These are phyloP conservation scores for Choiromyces venosus DNA, from an alignment of 495 filamentous ascomycete species.

Conservation along the genomic window DNA sequence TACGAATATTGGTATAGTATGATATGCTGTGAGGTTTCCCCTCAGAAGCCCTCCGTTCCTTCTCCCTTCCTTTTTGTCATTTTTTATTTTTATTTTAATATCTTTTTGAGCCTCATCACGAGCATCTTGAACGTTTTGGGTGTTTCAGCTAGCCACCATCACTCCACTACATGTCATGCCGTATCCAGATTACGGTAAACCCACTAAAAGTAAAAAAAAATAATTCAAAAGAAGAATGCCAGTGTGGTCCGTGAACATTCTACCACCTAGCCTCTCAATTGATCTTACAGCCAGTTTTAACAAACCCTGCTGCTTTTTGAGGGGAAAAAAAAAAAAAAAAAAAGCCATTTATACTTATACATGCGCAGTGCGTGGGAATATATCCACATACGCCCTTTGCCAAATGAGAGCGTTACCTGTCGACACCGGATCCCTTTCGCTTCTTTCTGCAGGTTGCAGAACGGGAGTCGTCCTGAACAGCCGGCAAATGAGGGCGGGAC, in stretches of 20 bases:
- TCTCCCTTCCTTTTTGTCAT: not conserved
- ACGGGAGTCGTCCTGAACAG: not conserved
- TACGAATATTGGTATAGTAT: not conserved
- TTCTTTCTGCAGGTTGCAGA: not conserved
- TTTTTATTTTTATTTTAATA: not conserved
- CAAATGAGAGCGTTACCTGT: not conserved
- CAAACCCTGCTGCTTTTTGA: not conserved
- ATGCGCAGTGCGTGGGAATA: not conserved
- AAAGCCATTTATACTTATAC: not conserved
- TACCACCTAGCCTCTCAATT: not conserved
- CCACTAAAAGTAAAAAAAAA: not conserved
- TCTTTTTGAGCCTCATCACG: not conserved
- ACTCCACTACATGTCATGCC: not conserved
- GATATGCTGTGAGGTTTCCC: too few relatives aligned
- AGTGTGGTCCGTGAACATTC: not conserved
- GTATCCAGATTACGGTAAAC: not conserved
- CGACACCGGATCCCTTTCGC: not conserved
- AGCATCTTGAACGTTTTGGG: not conserved
- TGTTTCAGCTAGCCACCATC: not conserved
- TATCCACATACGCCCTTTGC: not conserved
- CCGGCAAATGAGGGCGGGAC: not conserved
- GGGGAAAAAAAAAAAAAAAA: not conserved
- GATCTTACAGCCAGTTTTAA: not conserved
- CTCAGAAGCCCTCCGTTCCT: not conserved
- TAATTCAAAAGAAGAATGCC: too few relatives aligned